phyloP scores from a whole-genome alignment of 2,329 filamentous ascomycete species.

The Sporothrix mexicana region DNA sequence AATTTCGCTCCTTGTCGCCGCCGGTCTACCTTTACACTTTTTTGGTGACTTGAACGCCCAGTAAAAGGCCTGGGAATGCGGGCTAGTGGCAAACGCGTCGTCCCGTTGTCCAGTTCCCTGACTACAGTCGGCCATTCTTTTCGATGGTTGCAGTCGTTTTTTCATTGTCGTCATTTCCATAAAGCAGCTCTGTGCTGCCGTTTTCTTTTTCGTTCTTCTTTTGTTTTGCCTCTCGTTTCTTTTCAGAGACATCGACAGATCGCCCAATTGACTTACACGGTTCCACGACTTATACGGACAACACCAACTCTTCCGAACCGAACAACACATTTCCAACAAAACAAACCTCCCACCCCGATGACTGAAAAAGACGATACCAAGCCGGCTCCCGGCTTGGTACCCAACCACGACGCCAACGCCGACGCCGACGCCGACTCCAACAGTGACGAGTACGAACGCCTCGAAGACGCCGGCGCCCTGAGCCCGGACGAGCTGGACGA shows the following conservation, averaged over 20 bases:
- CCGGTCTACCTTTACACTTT: neutral
- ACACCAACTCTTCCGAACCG: no score
- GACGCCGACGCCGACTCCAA: no score
- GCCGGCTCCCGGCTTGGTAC: neutral
- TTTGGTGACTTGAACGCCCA: neutral
- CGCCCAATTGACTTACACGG: no score
- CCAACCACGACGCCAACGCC: neutral
- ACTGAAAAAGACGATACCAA: neutral
- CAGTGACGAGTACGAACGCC: conserved; percentile 13
- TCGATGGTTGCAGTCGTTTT: neutral
- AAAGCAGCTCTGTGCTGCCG: no score
- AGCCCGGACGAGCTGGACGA: conserved; percentile 22
- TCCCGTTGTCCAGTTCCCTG: neutral
- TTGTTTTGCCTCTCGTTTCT: no score
- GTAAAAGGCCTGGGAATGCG: conserved; percentile 1
- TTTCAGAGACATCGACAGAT: no score
- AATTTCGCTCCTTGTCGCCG: neutral
- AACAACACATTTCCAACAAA: neutral
- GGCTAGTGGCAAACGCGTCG: conserved; percentile 18
- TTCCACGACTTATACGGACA: neutral
- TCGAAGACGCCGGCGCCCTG: conserved; percentile 24
- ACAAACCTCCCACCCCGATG: neutral
- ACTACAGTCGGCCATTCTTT: neutral
- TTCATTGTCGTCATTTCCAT: neutral
- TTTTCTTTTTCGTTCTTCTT: no score